These are phyloP conservation scores for Chenopodium album DNA, from an alignment of 148 eudicot species.

Conservation along the genomic window DNA sequence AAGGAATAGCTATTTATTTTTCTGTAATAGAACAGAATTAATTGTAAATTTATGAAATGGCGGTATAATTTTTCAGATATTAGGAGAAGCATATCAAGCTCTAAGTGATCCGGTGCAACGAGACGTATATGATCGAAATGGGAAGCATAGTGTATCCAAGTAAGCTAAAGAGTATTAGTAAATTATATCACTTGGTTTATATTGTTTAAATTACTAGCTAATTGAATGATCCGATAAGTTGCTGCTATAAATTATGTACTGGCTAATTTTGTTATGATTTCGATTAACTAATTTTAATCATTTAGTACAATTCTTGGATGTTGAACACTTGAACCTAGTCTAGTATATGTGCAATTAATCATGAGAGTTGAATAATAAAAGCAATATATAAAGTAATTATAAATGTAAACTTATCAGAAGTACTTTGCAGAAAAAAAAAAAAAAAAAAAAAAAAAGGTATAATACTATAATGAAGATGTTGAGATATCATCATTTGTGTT, in stretches of 20 bases:
- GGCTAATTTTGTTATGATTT: neutral
- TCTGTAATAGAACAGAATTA: too few species aligned
- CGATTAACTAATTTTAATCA: neutral
- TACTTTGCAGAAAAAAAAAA: neutral
- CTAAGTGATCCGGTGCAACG: constrained; percentile 83
- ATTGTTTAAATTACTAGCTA: neutral
- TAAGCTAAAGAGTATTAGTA: constrained; percentile 23
- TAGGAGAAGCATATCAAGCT: constrained; percentile 96
- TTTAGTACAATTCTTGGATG: neutral
- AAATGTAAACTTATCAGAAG: neutral
- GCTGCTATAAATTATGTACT: neutral
- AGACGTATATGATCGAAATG: constrained; percentile 81
- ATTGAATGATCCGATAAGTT: neutral
- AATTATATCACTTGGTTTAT: constrained; percentile 7
- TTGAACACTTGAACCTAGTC: neutral
- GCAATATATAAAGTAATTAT: too few species aligned
- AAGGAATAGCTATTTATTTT: neutral
- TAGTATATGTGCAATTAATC: neutral
- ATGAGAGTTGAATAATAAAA: neutral
- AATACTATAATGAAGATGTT: neutral
- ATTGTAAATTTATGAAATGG: neutral
- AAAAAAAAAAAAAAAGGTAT: neutral
- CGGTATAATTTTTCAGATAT: constrained; percentile 39
- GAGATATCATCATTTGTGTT: neutral
- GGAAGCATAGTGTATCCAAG: constrained; percentile 78